Evolutionary conservation across 2,329 filamentous ascomycete species (phyloP), one percentile per base, ranked within the genome.

Genomic region (Hypoxylon sp.): DNA sequence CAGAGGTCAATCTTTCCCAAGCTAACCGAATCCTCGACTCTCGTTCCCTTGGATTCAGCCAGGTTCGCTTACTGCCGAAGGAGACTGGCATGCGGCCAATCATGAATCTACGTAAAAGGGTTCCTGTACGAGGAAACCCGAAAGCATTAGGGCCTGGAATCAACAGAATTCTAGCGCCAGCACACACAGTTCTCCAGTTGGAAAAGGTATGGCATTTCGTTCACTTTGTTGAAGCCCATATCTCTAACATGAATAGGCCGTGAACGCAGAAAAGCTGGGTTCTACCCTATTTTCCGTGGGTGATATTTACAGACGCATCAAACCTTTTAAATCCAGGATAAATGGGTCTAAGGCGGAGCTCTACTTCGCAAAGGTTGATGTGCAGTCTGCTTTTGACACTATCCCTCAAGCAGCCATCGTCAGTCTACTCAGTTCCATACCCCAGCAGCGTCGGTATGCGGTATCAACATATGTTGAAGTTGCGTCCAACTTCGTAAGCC

Each of bases 331-430:
- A 69, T 73, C 79, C 1, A 79, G 71, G 0, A 77, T 91, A 10
- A 79, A 80, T 0, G 63, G 79, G 1, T 68, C 70, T 0, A 73
- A 79, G 0, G 74, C 76, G 7, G 83, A 79, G 3, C 80, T 98
- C 1, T 98, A 92, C 79, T 97, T 98, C 79, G 94, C 90, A 66
- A 99, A 99, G 77, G 84, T 97, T 11, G 96, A 99, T 75, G 94
- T 99, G 19, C 88, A 93, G 76, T 89, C 93, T 1, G 97, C 95
- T 73, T 99, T 98, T 77, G 96, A 99, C 79, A 97, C 92, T 0
- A 98, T 99, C 48, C 96, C 96, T 0, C 96, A 98, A 77, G 80
- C 86, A 25, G 87, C 89, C 0, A 83, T 98, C 17, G 76, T 98
- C 34, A 77, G 83, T 23, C 82, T 98, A 25, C 86, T 97, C 69